Percentiles rank a stretch among this genome's conserved stretches.
These are phyloP conservation scores for Lantana camara DNA, from an alignment of 257 asterid genomes.

Conservation along the genomic window DNA sequence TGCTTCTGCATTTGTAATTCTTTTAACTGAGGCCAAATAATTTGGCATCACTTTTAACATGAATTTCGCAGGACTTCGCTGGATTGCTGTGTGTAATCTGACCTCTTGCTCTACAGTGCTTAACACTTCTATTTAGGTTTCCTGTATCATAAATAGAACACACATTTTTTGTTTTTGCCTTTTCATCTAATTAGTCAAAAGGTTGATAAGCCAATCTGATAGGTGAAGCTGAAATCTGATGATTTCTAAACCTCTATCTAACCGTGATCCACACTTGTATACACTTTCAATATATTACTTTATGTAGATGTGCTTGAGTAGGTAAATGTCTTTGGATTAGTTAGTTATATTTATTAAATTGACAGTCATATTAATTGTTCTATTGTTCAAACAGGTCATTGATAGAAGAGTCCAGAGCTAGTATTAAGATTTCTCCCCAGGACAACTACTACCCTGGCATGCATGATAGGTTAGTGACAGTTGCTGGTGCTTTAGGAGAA, in stretches of 20 bases:
- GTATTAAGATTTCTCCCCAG: slow-evolving; percentile 84
- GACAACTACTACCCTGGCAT: slow-evolving; percentile 80
- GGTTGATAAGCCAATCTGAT: too few relatives aligned
- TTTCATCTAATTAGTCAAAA: too few relatives aligned
- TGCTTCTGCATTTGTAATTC: slow-evolving; percentile 1
- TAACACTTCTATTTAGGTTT: too few relatives aligned
- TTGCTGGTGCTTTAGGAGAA: slow-evolving; percentile 65
- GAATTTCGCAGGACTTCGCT: neutral
- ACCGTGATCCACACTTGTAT: too few relatives aligned
- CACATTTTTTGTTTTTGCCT: too few relatives aligned
- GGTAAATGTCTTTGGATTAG: too few relatives aligned
- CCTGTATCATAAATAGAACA: too few relatives aligned
- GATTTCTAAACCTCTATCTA: too few relatives aligned
- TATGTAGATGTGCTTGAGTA: too few relatives aligned
- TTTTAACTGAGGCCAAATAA: slow-evolving; percentile 4
- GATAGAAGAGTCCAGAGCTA: slow-evolving; percentile 82
- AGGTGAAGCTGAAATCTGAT: too few relatives aligned
- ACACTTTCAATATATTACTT: too few relatives aligned
- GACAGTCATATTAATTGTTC: neutral
- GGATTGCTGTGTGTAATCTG: neutral
- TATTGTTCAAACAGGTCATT: slow-evolving; percentile 56
- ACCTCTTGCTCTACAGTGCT: too few relatives aligned
- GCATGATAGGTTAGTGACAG: slow-evolving; percentile 85
- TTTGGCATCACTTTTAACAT: neutral
- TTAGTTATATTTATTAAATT: neutral